Evolutionary conservation across 495 filamentous ascomycete genomes (phyloP), one percentile per base, ranked within the genome.

Genomic region (Annulohypoxylon stygium): DNA sequence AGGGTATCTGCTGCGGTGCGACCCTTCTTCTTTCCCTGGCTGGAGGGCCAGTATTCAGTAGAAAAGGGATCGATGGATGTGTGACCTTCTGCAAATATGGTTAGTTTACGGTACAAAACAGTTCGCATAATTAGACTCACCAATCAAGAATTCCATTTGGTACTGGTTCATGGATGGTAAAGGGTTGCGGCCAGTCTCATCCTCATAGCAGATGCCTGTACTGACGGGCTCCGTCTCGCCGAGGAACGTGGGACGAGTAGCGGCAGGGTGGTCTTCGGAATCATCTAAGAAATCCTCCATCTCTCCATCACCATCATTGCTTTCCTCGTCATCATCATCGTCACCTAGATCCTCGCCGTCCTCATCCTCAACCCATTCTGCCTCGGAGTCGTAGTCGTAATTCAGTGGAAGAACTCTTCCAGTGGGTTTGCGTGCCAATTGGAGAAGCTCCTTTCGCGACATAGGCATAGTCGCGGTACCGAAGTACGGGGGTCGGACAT

Each of bases 351-450:
- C 90, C 73, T 94, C 93, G 3, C 84, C 86, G 57, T 91, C 50
- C n/a, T 54, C 93, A 75, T 96, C 93, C 59, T 92, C 92, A 70
- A 93, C 91, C 93, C 96, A 99, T 81, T 98, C 97, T 0, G 92
- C 95, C 78, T 99, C 96, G 0, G 95, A 98, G 76, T 98, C 96
- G 75, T 98, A 97, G 69, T 96, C 94, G 78, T 99, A 98, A 75
- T 97, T 85, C n/a, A 90, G 85, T 3, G 91, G 86, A 3, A 92
- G 89, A 6, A 96, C 72, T 47, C 87, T 88, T 33, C 84, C 77
- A 59, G 90, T 89, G 0, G 96, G 94, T 39, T 91, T 93, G 3
- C 92, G 86, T n/a, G 90, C 89, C 3, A 97, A 76, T 65, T 83
- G 89, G 9, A 77, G 73, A 4, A 90, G 84, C 20, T 80, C 81